Evolutionary conservation across 2,329 filamentous ascomycete genomes (phyloP), one percentile per base, ranked within the genome.

Genomic region (Hysterium pulicare): DNA sequence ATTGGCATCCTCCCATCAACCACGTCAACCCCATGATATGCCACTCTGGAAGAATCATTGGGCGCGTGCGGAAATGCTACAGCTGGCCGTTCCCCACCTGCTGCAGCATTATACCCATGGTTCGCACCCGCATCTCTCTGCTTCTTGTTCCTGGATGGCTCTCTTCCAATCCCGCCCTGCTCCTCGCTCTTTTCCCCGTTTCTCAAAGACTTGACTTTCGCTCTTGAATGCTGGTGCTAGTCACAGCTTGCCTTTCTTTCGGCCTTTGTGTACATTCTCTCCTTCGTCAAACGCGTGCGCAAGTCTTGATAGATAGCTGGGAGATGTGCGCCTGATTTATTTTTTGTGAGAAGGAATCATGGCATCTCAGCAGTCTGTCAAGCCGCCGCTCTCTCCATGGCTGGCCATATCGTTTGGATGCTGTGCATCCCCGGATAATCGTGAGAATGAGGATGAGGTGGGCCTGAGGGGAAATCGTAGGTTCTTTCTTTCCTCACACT

Each of bases 401-500:
- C 53, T 62, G 58, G 62, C 55, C 51, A 63, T 65, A 40, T 51
- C 53, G n/a, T 55, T 63, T 44, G 59, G 62, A 52, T 67, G 64
- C 60, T 66, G 64, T 59, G 62, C 59, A 57, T 61, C 62, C 40
- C 28, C 35, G 40, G 57, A 58, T 28, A 55, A 59, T 33, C 39
- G 54, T 33, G 54, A 54, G 3, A 53, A 58, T n/a, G 54, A 62
- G 38, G 53, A 46, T 5, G 50, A 49, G 20, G 43, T 45, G 13
- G 46, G 37, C 23, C 46, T 54, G 24, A 49, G 47, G 36, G 51
- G 41, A 33, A 48, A 46, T 50, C 57, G 62, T 66, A 61, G 41
- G 64, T 63, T 45, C 33, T 37, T 47, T 45, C 43, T 37, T 33
- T 46, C 24, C 37, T 40, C 23, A 31, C 23, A n/a, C n/a, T n/a